These are phyloP conservation scores for Entoloma clypeatum DNA, from an alignment of 1,284 basidiomycete species.

Conservation along the genomic window DNA sequence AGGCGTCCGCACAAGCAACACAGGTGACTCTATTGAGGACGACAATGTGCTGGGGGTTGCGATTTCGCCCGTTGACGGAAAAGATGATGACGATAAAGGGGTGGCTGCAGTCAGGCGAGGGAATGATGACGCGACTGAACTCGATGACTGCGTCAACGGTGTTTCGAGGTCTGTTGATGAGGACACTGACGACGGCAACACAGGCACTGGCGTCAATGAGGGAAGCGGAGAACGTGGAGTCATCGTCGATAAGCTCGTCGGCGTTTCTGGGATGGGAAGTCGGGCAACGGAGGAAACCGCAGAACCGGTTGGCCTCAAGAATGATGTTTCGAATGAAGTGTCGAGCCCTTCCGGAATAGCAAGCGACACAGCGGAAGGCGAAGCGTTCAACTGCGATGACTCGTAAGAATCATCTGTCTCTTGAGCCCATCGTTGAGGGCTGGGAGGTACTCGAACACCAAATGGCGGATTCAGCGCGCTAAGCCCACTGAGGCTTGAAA, in stretches of 20 bases:
- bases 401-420: slow-evolving; percentile 67
- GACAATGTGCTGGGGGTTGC: slow-evolving; percentile 12
- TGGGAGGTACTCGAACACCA: slow-evolving; percentile 23
- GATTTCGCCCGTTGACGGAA: slow-evolving; percentile 5
- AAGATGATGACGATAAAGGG: slow-evolving; percentile 4
- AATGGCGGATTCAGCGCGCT: slow-evolving; percentile 28
- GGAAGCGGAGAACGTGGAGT: slow-evolving; percentile 29
- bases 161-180: slow-evolving; percentile 28
- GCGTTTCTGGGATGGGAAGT: slow-evolving; percentile 41
- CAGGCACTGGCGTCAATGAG: slow-evolving; percentile 35
- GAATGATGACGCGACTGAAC: slow-evolving; percentile 21
- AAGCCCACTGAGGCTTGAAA: slow-evolving; percentile 27
- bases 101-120: slow-evolving; percentile 8
- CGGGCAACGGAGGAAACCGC: slow-evolving; percentile 39
- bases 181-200: slow-evolving; percentile 27
- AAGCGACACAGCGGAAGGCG: slow-evolving; percentile 58
- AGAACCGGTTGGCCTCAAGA: slow-evolving; percentile 47
- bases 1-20: slow-evolving; percentile 24
- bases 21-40: slow-evolving; percentile 3
- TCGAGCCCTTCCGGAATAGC: slow-evolving; percentile 57
- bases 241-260: slow-evolving; percentile 28
- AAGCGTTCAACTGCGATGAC: slow-evolving; percentile 61
- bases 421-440: slow-evolving; percentile 43
- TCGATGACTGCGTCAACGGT: slow-evolving; percentile 29
- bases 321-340: slow-evolving; percentile 57